Base-by-base conservation (phyloP, 169 alveolate genomes). In the Eimeria falciformis region DNA sequence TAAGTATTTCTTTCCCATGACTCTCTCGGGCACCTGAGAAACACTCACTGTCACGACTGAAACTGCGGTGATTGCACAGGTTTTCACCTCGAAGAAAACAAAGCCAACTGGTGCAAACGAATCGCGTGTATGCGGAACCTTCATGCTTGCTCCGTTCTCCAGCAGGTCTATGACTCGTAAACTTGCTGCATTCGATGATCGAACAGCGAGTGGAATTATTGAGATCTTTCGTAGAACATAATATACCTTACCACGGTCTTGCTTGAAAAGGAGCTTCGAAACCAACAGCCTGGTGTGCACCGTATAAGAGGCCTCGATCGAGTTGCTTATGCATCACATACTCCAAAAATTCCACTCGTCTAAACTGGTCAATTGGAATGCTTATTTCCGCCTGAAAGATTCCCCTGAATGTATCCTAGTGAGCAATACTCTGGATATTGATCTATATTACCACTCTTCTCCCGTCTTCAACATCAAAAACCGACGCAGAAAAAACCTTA, bases 321-420 rank as follows among this genome's bases (percentile, higher is more conserved):
- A n/a, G 65, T 9, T 37, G 9, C 12, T 45, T 29, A 43, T n/a
- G 75, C 17, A 0, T 14, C 3, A 43, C 93, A n/a, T 43, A 89
- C 93, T 89, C 93, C 45, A 89, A 55, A 46, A 89, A 89, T 56
- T 89, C 93, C 87, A 89, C 93, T 62, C 93, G 83, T 37, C 93
- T 43, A 43, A 56, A 77, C 50, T 73, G 87, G 50, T 89, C 89
- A 14, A 77, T 75, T 18, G 93, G 89, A 47, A 89, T 89, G 3
- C 18, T 69, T 71, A 89, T 75, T 17, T 89, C 93, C 62, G 89
- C 89, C 93, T 89, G 93, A 0, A n/a, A n/a, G n/a, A n/a, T n/a
- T n/a, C n/a, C n/a, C n/a, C n/a, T n/a, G n/a, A n/a, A n/a, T n/a
- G n/a, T n/a, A n/a, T n/a, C n/a, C n/a, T n/a, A n/a, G n/a, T n/a